Base-by-base conservation (phyloP, 306 rosid genomes). In the Carpinus viminea region DNA sequence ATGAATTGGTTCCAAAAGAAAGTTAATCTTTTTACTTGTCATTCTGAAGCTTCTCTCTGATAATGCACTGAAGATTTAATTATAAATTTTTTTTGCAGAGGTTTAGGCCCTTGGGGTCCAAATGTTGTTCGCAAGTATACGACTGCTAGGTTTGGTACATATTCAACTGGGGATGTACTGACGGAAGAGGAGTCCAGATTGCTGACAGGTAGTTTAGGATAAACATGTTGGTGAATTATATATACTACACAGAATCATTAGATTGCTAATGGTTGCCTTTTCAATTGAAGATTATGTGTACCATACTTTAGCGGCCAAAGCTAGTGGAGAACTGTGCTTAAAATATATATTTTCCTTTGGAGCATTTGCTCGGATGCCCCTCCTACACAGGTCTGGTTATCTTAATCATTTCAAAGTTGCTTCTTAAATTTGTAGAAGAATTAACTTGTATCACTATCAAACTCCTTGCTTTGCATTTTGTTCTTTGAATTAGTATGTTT, bases 81-180 rank as follows among this genome's bases (percentile, higher is more conserved):
- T 15, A 21, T 64, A 54, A 51, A 24, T 46, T 20, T 12, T 73
- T 82, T 60, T 77, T 77, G 83, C 88, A 96, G 98, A 83, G 97
- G 99, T 31, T 82, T 96, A 80, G 99, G 99, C 74, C 99, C 99
- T 76, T 96, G 90, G 97, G 99, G 99, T 83, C 99, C 94, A 77
- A 80, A 87, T 77, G 53, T 91, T 57, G 97, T 96, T 71, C 87
- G 81, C 74, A 88, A 53, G 75, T 96, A 96, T 86, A 91, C 98
- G 7, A 86, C 81, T 87, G 81, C 90, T 68, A 90, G 98, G 77
- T 96, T 96, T 76, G 85, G 91, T 57, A 28, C 90, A 78, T 69
- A 80, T 82, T 78, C 98, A 80, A 76, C 87, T 36, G 99, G 97
- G 43, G 86, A 86, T 74, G 34, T 71, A 53, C 82, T 96, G 82